Percentiles rank a stretch among this genome's conserved stretches.
phyloP scores from a whole-genome alignment of 2,329 filamentous ascomycete genomes.

The Huntiella omanensis region DNA sequence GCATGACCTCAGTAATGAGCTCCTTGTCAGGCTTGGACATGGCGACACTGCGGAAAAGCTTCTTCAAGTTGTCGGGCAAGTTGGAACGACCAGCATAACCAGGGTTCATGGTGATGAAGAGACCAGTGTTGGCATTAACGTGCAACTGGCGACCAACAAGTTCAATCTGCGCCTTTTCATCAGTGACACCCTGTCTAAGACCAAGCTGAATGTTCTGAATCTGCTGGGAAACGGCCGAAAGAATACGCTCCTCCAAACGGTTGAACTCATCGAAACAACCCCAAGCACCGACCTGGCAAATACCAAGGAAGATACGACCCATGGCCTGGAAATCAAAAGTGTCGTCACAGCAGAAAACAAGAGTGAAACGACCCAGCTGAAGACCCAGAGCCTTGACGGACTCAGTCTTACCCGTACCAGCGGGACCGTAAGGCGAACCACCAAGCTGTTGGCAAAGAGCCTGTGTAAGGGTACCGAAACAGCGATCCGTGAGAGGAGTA shows the following conservation, averaged over 20 bases:
- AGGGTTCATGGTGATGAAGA: constrained; percentile 99
- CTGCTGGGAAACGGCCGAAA: constrained; percentile 96
- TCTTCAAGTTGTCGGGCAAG: constrained; percentile 96
- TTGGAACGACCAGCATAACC: constrained; percentile 97
- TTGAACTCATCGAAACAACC: constrained; percentile 99
- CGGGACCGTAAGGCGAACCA: constrained; percentile 91
- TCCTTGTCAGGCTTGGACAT: constrained; percentile 99
- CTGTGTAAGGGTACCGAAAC: constrained; percentile 94
- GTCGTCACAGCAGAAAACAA: constrained; percentile 98
- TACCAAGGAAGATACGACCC: constrained; percentile 97
- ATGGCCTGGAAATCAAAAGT: constrained; percentile 99
- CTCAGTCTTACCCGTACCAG: constrained; percentile 96
- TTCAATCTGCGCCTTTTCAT: constrained; percentile 79
- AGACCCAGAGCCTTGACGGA: constrained; percentile 96
- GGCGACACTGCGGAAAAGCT: constrained; percentile 94
- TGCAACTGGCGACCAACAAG: constrained; percentile 76
- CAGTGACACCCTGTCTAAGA: constrained; percentile 63
- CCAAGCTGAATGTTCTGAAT: constrained; percentile 98
- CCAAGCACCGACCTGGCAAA: constrained; percentile 98
- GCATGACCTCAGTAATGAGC: constrained; percentile 98
- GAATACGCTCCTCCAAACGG: constrained; percentile 87
- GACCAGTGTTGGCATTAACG: constrained; percentile 85
- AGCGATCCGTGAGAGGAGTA: constrained; percentile 91
- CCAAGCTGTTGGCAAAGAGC: constrained; percentile 86
- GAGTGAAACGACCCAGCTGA: constrained; percentile 87